Percentiles rank a stretch among this genome's conserved stretches.
Evolutionary conservation across 192 early-diverging fungal genomes (phyloP).

Genomic region (Gigaspora rosea): DNA sequence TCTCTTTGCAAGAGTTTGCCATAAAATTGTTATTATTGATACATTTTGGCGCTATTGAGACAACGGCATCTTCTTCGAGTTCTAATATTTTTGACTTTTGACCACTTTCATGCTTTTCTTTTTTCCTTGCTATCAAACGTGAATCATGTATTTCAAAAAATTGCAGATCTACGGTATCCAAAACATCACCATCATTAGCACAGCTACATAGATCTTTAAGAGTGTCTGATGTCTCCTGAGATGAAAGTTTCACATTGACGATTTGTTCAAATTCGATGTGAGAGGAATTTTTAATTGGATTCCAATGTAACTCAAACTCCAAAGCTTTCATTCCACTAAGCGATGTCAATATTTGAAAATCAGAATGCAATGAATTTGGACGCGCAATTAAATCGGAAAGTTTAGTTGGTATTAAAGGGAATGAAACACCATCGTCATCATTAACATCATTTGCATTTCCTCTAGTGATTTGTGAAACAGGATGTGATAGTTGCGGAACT

Average conservation of each 20-base stretch:
- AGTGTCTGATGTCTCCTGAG: background rate
- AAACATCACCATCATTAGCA: background rate
- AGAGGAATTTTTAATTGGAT: slow-evolving; percentile 17
- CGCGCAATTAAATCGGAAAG: background rate
- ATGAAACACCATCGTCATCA: too few relatives aligned
- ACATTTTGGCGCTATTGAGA: background rate
- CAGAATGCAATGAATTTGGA: background rate
- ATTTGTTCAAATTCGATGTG: background rate
- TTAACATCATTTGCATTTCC: background rate
- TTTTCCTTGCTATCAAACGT: background rate
- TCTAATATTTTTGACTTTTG: background rate
- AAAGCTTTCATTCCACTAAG: slow-evolving; percentile 19
- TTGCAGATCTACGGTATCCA: background rate
- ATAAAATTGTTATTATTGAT: background rate
- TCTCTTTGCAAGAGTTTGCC: too few relatives aligned
- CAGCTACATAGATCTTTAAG: background rate
- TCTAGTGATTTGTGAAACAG: background rate
- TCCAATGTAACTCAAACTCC: slow-evolving; percentile 27
- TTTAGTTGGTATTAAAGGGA: background rate
- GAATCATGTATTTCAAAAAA: background rate
- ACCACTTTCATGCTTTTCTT: background rate
- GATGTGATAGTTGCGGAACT: slow-evolving; percentile 23
- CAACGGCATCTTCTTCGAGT: background rate
- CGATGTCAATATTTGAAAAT: background rate
- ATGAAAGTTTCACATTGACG: background rate